Conservation (phyloP, 2,329 filamentous ascomycete genomes). For the Fusarium verticillioides region DNA sequence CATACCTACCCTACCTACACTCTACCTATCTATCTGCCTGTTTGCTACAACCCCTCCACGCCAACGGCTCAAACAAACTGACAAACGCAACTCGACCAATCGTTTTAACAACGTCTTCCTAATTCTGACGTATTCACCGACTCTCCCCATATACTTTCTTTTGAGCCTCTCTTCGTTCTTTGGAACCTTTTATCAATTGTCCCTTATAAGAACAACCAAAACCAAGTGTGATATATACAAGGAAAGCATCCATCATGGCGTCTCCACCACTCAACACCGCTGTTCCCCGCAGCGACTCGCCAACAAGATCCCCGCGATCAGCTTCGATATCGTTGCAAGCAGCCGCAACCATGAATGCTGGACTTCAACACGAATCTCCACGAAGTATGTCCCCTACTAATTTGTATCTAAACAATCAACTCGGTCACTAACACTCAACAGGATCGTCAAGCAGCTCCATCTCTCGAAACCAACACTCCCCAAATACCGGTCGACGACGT, state of each 20-base stretch:
- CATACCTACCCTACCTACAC: background rate
- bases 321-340: constrained; percentile 79
- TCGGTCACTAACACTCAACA: constrained; percentile 41
- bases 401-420: background rate
- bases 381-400: constrained; percentile 57
- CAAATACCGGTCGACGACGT: constrained; percentile 67
- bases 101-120: constrained; percentile 9
- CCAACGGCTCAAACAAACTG: background rate
- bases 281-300: constrained; percentile 56
- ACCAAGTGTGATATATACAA: background rate
- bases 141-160: background rate
- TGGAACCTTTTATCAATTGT: background rate
- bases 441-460: constrained; percentile 66
- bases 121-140: constrained; percentile 19
- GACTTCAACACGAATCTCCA: constrained; percentile 73
- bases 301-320: constrained; percentile 71
- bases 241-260: constrained; percentile 41
- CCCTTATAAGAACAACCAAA: background rate
- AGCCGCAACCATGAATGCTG: constrained; percentile 80
- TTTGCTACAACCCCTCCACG: constrained; percentile 25
- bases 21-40: background rate
- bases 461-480: constrained; percentile 55
- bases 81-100: constrained; percentile 23
- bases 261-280: constrained; percentile 44
- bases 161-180: background rate